Evolutionary conservation across 1,284 basidiomycete genomes (phyloP).

Genomic region (Cutaneotrichosporon spelunceum): DNA sequence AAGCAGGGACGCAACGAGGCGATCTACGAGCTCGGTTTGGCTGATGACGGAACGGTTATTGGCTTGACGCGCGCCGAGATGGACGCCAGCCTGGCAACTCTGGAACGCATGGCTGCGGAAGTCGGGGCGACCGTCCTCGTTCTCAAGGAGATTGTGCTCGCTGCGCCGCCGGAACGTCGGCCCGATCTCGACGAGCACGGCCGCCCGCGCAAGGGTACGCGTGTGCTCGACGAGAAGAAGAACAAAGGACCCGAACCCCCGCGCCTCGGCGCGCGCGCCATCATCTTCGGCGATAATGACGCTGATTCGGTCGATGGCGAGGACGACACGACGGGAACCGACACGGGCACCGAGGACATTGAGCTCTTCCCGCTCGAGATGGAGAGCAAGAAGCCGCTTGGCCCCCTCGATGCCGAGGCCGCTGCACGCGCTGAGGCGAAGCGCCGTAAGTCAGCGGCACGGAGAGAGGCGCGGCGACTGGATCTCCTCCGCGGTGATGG

Average conservation of each 20-base stretch:
- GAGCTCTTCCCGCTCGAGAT: conserved; percentile 5
- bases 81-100: conserved; percentile 71
- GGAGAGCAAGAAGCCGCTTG: background rate
- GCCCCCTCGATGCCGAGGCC: background rate
- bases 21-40: conserved; percentile 85
- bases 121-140: conserved; percentile 84
- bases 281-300: conserved; percentile 9
- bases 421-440: conserved; percentile 30
- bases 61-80: conserved; percentile 73
- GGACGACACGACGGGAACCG: conserved; percentile 9
- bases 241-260: conserved; percentile 12
- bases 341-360: conserved; percentile 1
- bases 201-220: conserved; percentile 29
- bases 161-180: conserved; percentile 16
- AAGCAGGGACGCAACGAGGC: conserved; percentile 87
- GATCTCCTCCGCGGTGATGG: conserved; percentile 49
- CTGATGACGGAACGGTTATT: conserved; percentile 77
- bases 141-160: conserved; percentile 68
- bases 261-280: conserved; percentile 3
- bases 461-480: conserved; percentile 38
- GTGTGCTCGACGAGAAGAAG: conserved; percentile 12
- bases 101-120: conserved; percentile 87
- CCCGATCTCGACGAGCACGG: conserved; percentile 36
- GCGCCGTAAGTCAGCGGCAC: conserved; percentile 30
- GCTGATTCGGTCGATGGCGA: background rate